Evolutionary conservation across 169 alveolate species (phyloP).

Genomic region (Toxoplasma gondii): DNA sequence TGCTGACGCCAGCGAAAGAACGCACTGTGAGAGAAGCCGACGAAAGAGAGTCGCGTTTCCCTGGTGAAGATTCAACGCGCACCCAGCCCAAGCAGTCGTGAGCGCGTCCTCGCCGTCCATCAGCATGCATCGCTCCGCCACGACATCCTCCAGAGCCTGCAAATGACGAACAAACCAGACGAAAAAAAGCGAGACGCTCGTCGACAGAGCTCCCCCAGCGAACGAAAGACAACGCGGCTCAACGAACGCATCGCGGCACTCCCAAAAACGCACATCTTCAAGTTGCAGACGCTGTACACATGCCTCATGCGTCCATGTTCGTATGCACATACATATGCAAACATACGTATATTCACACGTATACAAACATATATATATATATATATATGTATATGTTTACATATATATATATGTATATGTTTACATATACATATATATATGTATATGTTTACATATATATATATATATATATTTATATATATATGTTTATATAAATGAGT

Average conservation of each 20-base stretch:
- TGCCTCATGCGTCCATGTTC: not conserved
- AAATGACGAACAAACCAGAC: not conserved
- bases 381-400: not conserved
- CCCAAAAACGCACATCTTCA: not conserved
- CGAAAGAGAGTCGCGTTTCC: not conserved
- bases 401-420: not conserved
- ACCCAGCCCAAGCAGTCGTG: not conserved
- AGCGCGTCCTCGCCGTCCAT: constrained; percentile 8
- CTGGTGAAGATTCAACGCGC: not conserved
- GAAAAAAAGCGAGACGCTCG: not conserved
- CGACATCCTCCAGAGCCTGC: not conserved
- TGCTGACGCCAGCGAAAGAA: not conserved
- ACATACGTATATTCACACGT: no score
- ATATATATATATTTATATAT: not conserved
- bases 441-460: not conserved
- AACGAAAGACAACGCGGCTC: not conserved
- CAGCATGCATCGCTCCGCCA: not conserved
- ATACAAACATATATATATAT: not conserved
- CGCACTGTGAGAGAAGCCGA: not conserved
- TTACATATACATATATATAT: not conserved
- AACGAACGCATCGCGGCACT: not conserved
- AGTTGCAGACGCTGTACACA: not conserved
- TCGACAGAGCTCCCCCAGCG: not conserved
- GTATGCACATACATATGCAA: no score
- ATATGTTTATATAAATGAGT: not conserved